These are phyloP conservation scores for Boletus smithii DNA, from an alignment of 1,284 basidiomycete genomes.

Conservation along the genomic window DNA sequence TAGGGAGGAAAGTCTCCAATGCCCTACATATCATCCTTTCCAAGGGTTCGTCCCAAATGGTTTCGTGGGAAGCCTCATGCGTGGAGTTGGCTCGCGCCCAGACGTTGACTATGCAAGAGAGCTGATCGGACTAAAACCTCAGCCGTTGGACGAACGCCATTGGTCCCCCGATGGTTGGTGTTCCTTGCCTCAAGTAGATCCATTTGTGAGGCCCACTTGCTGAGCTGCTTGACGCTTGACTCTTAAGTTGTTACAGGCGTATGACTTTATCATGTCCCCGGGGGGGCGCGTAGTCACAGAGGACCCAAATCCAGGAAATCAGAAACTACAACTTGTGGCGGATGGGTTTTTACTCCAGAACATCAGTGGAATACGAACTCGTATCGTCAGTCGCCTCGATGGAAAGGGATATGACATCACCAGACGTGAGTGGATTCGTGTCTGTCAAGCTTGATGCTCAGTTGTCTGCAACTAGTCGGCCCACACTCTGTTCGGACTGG, in stretches of 20 bases:
- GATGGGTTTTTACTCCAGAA: conserved; percentile 78
- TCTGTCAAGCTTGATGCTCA: conserved; percentile 10
- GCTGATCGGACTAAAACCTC: conserved; percentile 53
- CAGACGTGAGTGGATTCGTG: conserved; percentile 55
- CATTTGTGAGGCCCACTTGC: conserved; percentile 54
- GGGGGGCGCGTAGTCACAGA: conserved; percentile 53
- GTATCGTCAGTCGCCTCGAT: conserved; percentile 75
- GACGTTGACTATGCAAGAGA: conserved; percentile 79
- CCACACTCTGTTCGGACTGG: conserved; percentile 77
- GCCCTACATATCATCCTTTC: conserved; percentile 63
- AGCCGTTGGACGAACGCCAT: conserved; percentile 47
- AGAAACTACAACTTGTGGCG: conserved; percentile 59
- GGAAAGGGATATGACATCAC: conserved; percentile 84
- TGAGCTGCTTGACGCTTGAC: conserved; percentile 6
- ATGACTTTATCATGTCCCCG: conserved; percentile 75
- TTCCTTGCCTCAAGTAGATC: conserved; percentile 61
- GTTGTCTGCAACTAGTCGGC: conserved; percentile 54
- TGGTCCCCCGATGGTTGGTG: conserved; percentile 76
- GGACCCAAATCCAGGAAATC: conserved; percentile 63
- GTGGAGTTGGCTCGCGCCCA: conserved; percentile 64
- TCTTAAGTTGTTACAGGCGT: conserved; percentile 46
- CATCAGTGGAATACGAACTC: conserved; percentile 71
- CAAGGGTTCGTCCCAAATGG: conserved; percentile 35
- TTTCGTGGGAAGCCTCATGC: conserved; percentile 44
- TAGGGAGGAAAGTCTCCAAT: conserved; percentile 65